Percentiles rank a stretch among this genome's conserved stretches.
Evolutionary conservation across 352 stramenopile species (phyloP).

Genomic region (Globisporangium rhizosaccharum): DNA sequence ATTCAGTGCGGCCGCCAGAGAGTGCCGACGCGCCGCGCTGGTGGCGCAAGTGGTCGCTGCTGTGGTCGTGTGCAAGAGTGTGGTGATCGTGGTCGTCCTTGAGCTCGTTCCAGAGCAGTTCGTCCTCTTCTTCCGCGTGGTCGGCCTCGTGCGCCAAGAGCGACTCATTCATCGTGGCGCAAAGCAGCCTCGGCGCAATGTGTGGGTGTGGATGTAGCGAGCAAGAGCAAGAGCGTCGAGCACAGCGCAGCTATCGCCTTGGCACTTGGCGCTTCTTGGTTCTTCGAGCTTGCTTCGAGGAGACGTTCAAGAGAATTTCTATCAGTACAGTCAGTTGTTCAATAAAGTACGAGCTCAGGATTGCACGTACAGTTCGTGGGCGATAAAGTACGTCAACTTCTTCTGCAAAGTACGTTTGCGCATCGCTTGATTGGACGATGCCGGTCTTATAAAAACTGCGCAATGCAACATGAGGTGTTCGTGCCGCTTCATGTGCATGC

Average conservation of each 20-base stretch:
- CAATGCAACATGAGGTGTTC: too few species aligned
- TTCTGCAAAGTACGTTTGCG: too few species aligned
- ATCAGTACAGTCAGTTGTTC: background rate
- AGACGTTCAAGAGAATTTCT: too few species aligned
- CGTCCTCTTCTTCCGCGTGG: conserved; percentile 51
- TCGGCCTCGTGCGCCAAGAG: conserved; percentile 30
- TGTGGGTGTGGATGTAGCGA: background rate
- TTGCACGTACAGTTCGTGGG: background rate
- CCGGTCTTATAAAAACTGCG: too few species aligned
- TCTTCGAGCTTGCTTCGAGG: background rate
- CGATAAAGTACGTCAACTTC: conserved; percentile 3
- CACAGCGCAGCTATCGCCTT: too few species aligned
- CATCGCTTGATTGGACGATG: too few species aligned
- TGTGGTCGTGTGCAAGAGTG: conserved; percentile 6
- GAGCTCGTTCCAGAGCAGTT: conserved; percentile 79
- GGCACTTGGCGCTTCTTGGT: background rate
- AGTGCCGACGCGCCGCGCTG: background rate
- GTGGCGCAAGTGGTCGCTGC: background rate
- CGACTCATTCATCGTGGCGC: conserved; percentile 58
- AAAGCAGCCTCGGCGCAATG: too few species aligned
- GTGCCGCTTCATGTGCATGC: too few species aligned
- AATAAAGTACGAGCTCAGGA: background rate
- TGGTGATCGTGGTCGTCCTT: conserved; percentile 35
- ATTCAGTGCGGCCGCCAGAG: background rate
- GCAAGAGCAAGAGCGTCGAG: background rate